phyloP scores from a whole-genome alignment of 2,329 filamentous ascomycete genomes.

The Byssoonygena ceratinophila region DNA sequence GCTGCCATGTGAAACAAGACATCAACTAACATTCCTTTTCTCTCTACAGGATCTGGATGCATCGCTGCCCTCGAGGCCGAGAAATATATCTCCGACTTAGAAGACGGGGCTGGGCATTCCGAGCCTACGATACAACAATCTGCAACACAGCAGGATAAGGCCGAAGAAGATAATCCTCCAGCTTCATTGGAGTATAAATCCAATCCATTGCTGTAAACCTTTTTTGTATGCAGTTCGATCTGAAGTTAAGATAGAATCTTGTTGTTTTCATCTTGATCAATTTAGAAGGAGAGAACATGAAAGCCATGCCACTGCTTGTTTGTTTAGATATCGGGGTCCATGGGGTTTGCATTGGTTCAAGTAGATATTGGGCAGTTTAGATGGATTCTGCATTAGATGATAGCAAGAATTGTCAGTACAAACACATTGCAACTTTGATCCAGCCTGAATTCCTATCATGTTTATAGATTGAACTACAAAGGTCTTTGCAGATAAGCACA shows the following conservation, averaged over 20 bases:
- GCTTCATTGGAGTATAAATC: constrained; percentile 50
- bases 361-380: constrained; percentile 4
- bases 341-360: constrained; percentile 5
- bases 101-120: constrained; percentile 37
- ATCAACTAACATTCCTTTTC: too few species aligned
- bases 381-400: constrained; percentile 1
- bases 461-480: neutral
- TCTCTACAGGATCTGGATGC: constrained; percentile 68
- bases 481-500: too few species aligned
- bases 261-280: neutral
- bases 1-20: too few species aligned
- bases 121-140: constrained; percentile 39
- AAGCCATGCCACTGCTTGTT: neutral
- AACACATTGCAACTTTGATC: neutral
- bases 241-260: neutral
- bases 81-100: constrained; percentile 74
- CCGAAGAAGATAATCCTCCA: constrained; percentile 31
- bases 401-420: neutral
- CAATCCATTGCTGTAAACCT: constrained; percentile 51
- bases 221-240: neutral
- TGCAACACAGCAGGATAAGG: constrained; percentile 36
- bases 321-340: neutral
- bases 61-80: constrained; percentile 93
- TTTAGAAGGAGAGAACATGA: neutral
- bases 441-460: neutral